A percentile compares a stretch with the other conserved stretches of the same genome.
Conservation (phyloP, 169 alveolate species). For the Cryptosporidium tyzzeri region DNA sequence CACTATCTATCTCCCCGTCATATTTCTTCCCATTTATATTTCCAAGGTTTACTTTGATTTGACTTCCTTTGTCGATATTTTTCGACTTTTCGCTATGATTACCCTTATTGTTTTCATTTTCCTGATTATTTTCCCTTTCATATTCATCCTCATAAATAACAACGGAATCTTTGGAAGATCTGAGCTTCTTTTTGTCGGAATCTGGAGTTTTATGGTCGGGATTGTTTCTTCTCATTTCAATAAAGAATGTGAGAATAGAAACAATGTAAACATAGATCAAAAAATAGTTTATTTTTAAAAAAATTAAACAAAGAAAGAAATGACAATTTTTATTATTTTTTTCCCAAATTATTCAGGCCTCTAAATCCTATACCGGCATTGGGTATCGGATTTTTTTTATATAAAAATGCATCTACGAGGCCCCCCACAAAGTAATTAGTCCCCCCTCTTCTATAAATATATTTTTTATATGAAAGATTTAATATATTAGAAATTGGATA, state of each 20-base stretch:
- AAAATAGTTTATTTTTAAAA: constrained; percentile 32
- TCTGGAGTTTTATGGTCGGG: not conserved
- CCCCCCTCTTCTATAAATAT: not conserved
- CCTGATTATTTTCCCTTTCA: not conserved
- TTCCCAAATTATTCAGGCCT: not conserved
- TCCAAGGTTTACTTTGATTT: not conserved
- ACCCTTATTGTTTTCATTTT: not conserved
- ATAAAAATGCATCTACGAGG: not conserved
- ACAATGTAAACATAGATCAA: constrained; percentile 23
- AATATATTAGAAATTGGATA: no score
- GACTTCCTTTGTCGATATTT: not conserved
- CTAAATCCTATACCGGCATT: constrained; percentile 9
- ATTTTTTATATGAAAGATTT: no score
- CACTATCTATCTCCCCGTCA: not conserved
- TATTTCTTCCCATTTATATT: no score
- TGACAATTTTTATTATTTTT: not conserved
- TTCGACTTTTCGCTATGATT: not conserved
- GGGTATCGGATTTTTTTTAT: not conserved
- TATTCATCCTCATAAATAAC: not conserved
- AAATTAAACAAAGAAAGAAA: not conserved
- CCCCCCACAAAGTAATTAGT: not conserved
- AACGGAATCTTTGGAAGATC: constrained; percentile 3
- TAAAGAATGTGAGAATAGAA: constrained; percentile 46
- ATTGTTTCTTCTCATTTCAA: constrained; percentile 35
- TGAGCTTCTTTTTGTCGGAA: not conserved